Percentiles rank a stretch among this genome's conserved stretches.
Conservation (phyloP, 768 basidiomycete genomes). For the Candolleomyces efflorescens region DNA sequence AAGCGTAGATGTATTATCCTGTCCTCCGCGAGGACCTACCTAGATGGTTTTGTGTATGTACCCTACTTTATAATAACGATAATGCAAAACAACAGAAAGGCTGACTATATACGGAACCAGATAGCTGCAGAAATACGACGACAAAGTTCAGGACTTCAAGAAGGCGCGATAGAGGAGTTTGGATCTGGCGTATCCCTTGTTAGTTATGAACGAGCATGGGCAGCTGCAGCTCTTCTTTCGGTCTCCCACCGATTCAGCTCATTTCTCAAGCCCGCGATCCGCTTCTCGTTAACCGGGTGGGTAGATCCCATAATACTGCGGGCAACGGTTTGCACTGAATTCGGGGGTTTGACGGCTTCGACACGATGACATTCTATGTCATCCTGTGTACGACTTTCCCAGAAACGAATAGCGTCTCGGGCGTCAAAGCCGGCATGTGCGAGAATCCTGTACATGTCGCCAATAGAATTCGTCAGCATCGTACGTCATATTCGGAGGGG, state of each 20-base stretch:
- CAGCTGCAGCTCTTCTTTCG: slow-evolving; percentile 27
- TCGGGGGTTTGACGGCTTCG: slow-evolving; percentile 13
- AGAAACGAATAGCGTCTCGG: slow-evolving; percentile 74
- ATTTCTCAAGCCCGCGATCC: slow-evolving; percentile 54
- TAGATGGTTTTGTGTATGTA: too few relatives aligned
- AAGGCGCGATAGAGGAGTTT: too few relatives aligned
- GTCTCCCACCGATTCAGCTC: slow-evolving; percentile 74
- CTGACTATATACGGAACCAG: too few relatives aligned
- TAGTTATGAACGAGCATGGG: too few relatives aligned
- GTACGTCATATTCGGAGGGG: background rate
- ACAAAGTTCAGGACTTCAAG: too few relatives aligned
- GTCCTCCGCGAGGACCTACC: too few relatives aligned
- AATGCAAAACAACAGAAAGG: too few relatives aligned
- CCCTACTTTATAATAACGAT: too few relatives aligned
- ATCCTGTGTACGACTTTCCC: slow-evolving; percentile 56
- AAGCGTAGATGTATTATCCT: too few relatives aligned
- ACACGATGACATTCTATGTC: slow-evolving; percentile 40
- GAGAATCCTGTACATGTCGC: slow-evolving; percentile 83
- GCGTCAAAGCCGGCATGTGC: slow-evolving; percentile 92
- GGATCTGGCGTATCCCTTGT: too few relatives aligned
- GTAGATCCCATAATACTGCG: slow-evolving; percentile 44
- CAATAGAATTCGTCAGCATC: background rate
- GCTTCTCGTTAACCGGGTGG: slow-evolving; percentile 67
- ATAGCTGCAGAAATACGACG: too few relatives aligned
- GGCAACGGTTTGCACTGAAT: slow-evolving; percentile 2